Conservation (phyloP, 2,329 filamentous ascomycete species). For the Venturia nashicola region DNA sequence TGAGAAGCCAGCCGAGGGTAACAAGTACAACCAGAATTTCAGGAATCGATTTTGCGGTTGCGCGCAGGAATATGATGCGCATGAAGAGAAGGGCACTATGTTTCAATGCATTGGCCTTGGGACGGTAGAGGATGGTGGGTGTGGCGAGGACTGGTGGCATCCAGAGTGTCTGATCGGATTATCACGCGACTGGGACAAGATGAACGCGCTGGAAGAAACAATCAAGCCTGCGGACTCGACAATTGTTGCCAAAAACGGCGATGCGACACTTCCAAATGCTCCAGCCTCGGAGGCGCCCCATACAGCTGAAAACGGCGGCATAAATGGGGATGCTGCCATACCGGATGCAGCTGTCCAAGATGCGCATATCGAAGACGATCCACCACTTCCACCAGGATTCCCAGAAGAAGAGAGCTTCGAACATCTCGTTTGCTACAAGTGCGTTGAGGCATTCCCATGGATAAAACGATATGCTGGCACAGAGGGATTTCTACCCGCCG, state of each 20-base stretch:
- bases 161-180: conserved; percentile 81
- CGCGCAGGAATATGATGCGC: conserved; percentile 72
- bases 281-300: background rate
- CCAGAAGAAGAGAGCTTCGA: conserved; percentile 84
- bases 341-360: conserved; percentile 37
- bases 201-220: background rate
- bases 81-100: conserved; percentile 92
- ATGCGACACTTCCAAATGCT: background rate
- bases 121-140: conserved; percentile 68
- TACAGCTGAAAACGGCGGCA: background rate
- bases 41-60: conserved; percentile 87
- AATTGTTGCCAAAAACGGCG: background rate
- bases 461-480: conserved; percentile 78
- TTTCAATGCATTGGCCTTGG: conserved; percentile 89
- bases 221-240: background rate
- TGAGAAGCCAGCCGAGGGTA: conserved; percentile 57
- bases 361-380: conserved; percentile 33
- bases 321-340: conserved; percentile 14
- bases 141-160: conserved; percentile 97
- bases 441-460: conserved; percentile 78
- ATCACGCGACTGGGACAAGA: conserved; percentile 57
- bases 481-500: conserved; percentile 63
- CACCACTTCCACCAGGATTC: conserved; percentile 71
- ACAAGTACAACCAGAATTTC: conserved; percentile 95
- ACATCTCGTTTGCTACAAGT: conserved; percentile 87